Evolutionary conservation across 2,329 filamentous ascomycete species (phyloP).

Genomic region (Colletotrichum liriopes): DNA sequence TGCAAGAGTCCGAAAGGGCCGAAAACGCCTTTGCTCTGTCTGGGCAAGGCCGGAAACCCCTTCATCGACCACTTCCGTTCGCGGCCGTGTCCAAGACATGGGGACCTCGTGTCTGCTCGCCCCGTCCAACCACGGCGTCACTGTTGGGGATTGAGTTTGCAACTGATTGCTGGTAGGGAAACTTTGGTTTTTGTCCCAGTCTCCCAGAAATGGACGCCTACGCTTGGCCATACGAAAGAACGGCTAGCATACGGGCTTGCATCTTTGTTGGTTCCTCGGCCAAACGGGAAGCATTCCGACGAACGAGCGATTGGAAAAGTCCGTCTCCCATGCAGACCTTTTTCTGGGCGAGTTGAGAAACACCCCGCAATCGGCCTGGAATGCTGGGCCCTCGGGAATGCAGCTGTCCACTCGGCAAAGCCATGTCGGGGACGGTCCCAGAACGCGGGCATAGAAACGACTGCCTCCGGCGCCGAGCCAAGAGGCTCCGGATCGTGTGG

Average conservation of each 20-base stretch:
- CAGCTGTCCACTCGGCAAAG: not conserved
- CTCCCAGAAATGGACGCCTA: not conserved
- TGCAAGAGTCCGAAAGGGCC: not conserved
- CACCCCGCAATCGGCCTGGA: not conserved
- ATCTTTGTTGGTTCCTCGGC: not conserved
- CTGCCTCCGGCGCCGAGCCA: not conserved
- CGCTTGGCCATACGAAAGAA: not conserved
- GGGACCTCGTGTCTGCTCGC: not conserved
- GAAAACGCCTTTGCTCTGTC: conserved; percentile 4
- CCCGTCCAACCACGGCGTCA: not conserved
- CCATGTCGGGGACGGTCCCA: not conserved
- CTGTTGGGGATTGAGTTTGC: not conserved
- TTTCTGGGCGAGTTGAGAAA: not conserved
- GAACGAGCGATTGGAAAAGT: no score
- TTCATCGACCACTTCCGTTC: not conserved
- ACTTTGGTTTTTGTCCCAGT: not conserved
- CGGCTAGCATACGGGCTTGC: not conserved
- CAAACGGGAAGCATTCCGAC: not conserved
- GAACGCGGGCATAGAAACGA: not conserved
- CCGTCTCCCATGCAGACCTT: not conserved
- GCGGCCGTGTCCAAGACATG: not conserved
- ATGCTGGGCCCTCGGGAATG: not conserved
- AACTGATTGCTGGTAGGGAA: no score
- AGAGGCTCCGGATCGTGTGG: not conserved
- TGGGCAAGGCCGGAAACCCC: not conserved